These are phyloP conservation scores for Termitomyces sp. DNA, from an alignment of 768 basidiomycete species.

Conservation along the genomic window DNA sequence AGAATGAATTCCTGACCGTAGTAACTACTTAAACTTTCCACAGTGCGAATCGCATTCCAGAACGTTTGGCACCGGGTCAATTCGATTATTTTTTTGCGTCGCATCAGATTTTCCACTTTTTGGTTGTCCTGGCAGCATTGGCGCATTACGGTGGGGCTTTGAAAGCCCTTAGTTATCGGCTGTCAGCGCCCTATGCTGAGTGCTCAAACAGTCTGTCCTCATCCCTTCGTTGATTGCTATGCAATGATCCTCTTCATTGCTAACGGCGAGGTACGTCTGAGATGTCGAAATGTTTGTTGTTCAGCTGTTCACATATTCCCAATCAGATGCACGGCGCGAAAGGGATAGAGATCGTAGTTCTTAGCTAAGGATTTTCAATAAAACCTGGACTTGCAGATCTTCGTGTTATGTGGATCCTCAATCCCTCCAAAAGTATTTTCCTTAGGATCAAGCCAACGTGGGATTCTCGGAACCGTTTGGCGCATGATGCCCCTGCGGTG, in stretches of 20 bases:
- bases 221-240: neutral
- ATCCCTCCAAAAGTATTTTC: neutral
- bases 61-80: constrained; percentile 66
- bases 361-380: neutral
- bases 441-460: constrained; percentile 25
- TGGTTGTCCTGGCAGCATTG: constrained; percentile 70
- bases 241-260: neutral
- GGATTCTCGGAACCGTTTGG: constrained; percentile 22
- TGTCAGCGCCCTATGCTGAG: constrained; percentile 32
- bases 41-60: constrained; percentile 84
- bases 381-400: neutral
- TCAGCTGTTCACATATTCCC: neutral
- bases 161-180: constrained; percentile 57
- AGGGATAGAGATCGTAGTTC: neutral
- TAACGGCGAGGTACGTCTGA: neutral
- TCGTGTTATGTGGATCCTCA: neutral
- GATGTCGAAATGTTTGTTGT: constrained; percentile 1
- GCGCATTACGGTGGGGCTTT: constrained; percentile 60
- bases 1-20: constrained; percentile 5
- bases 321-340: neutral
- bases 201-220: neutral
- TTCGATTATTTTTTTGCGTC: constrained; percentile 80
- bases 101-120: constrained; percentile 89
- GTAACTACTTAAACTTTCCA: constrained; percentile 19
- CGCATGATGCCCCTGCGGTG: constrained; percentile 10